A percentile compares a stretch with the other conserved stretches of the same genome.
Evolutionary conservation across 768 basidiomycete species (phyloP).

Genomic region (Russula sp.): DNA sequence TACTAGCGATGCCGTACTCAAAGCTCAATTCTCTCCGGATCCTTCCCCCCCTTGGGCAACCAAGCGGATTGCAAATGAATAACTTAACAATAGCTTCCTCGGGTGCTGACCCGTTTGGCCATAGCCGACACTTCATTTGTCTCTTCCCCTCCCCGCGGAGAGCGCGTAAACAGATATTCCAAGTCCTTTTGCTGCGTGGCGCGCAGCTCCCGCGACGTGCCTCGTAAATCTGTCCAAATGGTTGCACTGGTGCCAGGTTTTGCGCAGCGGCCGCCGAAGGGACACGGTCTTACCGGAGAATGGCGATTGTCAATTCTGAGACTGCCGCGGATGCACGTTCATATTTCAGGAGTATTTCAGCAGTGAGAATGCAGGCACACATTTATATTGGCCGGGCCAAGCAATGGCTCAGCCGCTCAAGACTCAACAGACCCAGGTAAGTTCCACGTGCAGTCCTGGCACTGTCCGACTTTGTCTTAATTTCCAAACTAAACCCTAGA

Average conservation of each 20-base stretch:
- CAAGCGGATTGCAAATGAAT: not conserved
- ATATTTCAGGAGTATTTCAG: not conserved
- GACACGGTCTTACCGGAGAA: not conserved
- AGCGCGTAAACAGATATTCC: not conserved
- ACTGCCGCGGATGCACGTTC: conserved; percentile 1
- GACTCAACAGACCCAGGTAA: not conserved
- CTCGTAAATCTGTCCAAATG: not conserved
- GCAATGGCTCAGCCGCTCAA: not conserved
- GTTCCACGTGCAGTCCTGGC: not conserved
- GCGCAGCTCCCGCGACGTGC: not conserved
- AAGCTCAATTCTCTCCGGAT: not conserved
- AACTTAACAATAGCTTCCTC: not conserved
- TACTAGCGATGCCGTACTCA: not conserved
- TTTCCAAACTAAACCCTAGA: not conserved
- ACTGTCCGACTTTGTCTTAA: not conserved
- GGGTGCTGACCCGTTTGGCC: not conserved
- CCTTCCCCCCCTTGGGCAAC: not conserved
- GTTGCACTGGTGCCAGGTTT: not conserved
- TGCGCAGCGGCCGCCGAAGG: not conserved
- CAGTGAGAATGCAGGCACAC: not conserved
- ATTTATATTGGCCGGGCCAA: not conserved
- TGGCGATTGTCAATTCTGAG: not conserved
- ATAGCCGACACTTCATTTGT: not conserved
- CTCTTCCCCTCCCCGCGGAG: not conserved
- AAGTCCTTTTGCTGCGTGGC: not conserved